A percentile compares a stretch with the other conserved stretches of the same genome.
phyloP scores from a whole-genome alignment of 345 rosid species.

The Camelina sativa region DNA sequence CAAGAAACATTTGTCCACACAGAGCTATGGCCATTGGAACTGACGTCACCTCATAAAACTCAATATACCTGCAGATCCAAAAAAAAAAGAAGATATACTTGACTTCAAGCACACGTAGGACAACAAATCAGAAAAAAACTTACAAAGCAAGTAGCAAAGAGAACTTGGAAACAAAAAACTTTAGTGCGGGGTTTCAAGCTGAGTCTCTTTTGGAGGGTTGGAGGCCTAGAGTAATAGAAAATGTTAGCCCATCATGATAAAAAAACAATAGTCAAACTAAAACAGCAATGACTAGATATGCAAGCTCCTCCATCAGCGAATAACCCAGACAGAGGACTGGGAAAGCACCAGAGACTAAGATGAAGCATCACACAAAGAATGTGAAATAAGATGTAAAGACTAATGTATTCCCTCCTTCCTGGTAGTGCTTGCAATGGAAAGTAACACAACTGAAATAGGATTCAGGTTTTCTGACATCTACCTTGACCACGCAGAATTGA shows the following conservation, averaged over 20 bases:
- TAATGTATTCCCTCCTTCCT: constrained; percentile 43
- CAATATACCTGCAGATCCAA: constrained; percentile 80
- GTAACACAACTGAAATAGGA: constrained; percentile 51
- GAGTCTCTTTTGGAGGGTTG: constrained; percentile 73
- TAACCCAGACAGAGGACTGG: constrained; percentile 32
- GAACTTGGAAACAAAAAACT: constrained; percentile 70
- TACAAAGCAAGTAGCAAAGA: constrained; percentile 65
- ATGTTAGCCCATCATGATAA: constrained; percentile 54
- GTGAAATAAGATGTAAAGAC: constrained; percentile 37
- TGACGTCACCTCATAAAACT: constrained; percentile 91
- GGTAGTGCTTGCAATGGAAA: constrained; percentile 46
- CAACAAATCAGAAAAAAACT: constrained; percentile 45
- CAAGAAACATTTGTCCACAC: constrained; percentile 83
- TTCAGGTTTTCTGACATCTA: constrained; percentile 85
- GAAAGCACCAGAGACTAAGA: constrained; percentile 24
- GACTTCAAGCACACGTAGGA: constrained; percentile 45
- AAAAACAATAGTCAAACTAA: constrained; percentile 28
- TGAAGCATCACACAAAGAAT: constrained; percentile 36
- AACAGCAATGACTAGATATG: constrained; percentile 26
- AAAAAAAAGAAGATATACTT: constrained; percentile 41
- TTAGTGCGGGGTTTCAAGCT: constrained; percentile 69
- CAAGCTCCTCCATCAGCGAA: constrained; percentile 19
- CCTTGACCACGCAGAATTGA: constrained; percentile 91
- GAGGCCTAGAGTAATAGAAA: constrained; percentile 59
- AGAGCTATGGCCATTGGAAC: constrained; percentile 97